Evolutionary conservation across 306 rosid genomes (phyloP), one percentile per base, ranked within the genome.

Genomic region (Sesbania bispinosa): DNA sequence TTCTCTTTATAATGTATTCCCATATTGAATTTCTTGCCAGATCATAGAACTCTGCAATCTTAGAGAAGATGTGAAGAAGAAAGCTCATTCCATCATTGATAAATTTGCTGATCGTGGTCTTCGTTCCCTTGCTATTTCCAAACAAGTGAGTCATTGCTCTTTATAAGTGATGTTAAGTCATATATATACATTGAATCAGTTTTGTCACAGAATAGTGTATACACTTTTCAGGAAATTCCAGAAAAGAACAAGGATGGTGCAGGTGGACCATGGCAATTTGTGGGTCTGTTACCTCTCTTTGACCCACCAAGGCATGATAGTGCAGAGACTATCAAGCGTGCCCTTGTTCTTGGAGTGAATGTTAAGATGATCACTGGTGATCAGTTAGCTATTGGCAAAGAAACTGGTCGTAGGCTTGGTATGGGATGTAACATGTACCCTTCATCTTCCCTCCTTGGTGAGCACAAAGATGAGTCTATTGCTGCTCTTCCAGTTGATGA

Each of bases 361-460:
- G 98, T 93, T 23, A 93, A 93, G 89, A 93, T 93, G 98, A 93
- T 93, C 14, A 93, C 98, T 0, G 98, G 97, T 39, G 98, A 93
- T 65, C 98, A 93, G 53, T 86, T 93, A 2, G 97, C 98, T 18
- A 93, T 93, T 53, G 98, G 97, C 0, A 93, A 93, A 62, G 98
- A 93, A 75, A 90, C 98, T 0, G 98, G 87, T 32, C 96, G 97
- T 35, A 86, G 98, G 79, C 96, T 93, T 54, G 98, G 98, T 61
- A 93, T 93, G 98, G 98, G 98, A 79, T 86, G 90, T 20, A 92
- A 92, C 87, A 92, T 92, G 98, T 92, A 92, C 59, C 98, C 98
- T 46, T 93, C 98, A 58, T 90, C 98, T 70, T 83, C 97, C 45
- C 98, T 93, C 67, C 98, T 93, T 42, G 93, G 96, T 14, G 79